phyloP scores from a whole-genome alignment of 306 rosid species.

The Mimosa pudica region DNA sequence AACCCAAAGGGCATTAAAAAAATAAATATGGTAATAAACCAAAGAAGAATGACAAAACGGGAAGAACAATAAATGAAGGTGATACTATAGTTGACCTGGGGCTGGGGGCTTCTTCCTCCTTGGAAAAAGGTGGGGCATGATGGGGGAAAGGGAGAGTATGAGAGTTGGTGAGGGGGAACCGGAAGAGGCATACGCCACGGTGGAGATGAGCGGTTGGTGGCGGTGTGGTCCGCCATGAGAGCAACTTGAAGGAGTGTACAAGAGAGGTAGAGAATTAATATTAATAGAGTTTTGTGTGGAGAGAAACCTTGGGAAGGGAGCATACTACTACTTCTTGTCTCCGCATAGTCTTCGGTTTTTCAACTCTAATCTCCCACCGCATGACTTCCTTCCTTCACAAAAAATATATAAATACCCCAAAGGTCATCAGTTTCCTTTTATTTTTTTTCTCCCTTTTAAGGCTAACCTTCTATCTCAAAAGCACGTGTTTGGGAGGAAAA shows the following conservation, averaged over 20 bases:
- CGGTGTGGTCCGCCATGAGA: background rate
- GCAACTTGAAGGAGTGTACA: background rate
- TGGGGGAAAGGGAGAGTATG: background rate
- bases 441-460: background rate
- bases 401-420: background rate
- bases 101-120: background rate
- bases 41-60: background rate
- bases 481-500: background rate
- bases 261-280: background rate
- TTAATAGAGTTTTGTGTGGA: no score
- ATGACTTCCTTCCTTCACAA: background rate
- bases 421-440: background rate
- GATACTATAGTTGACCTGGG: background rate
- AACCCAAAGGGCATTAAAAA: background rate
- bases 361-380: background rate
- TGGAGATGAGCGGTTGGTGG: background rate
- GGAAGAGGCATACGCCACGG: background rate
- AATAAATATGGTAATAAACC: background rate
- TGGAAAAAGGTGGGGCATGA: background rate
- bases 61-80: background rate
- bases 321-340: background rate
- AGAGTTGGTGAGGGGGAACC: background rate
- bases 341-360: background rate
- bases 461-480: background rate
- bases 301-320: background rate